Percentiles rank a stretch among this genome's conserved stretches.
These are phyloP conservation scores for Rhizoctonia solani DNA, from an alignment of 1,284 basidiomycete species.

Conservation along the genomic window DNA sequence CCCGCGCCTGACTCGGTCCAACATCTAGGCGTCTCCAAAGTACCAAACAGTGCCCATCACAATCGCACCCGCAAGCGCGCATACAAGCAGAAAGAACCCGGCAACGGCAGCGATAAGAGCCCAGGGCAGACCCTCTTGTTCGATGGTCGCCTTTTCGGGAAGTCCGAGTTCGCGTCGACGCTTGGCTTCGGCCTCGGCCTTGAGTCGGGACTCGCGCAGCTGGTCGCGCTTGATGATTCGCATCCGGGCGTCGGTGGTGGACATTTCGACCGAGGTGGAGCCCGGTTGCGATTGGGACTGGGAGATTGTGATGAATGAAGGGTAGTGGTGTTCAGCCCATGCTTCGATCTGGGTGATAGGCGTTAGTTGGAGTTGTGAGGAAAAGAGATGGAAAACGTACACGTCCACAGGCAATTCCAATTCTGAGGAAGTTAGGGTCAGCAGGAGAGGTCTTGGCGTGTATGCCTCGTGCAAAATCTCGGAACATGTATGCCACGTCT, in stretches of 20 bases:
- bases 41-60: constrained; percentile 10
- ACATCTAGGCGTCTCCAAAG: neutral
- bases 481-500: constrained; percentile 90
- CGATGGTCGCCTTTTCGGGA: constrained; percentile 2
- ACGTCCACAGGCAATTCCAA: constrained; percentile 82
- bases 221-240: constrained; percentile 52
- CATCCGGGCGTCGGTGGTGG: constrained; percentile 60
- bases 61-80: constrained; percentile 14
- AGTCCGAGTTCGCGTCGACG: constrained; percentile 37
- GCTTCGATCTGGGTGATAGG: constrained; percentile 72
- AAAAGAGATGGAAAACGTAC: constrained; percentile 46
- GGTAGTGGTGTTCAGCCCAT: constrained; percentile 89
- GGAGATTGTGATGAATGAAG: constrained; percentile 71
- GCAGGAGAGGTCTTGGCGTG: constrained; percentile 77
- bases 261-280: constrained; percentile 48
- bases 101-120: constrained; percentile 50
- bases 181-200: constrained; percentile 53
- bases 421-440: constrained; percentile 85
- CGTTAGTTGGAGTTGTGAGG: neutral
- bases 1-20: neutral
- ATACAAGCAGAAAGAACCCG: constrained; percentile 50
- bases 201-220: constrained; percentile 48
- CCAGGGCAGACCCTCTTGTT: constrained; percentile 43
- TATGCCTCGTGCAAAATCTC: constrained; percentile 79
- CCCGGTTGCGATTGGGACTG: constrained; percentile 44